Evolutionary conservation across 2,329 filamentous ascomycete species (phyloP).

Genomic region (Ophiostoma quercus): DNA sequence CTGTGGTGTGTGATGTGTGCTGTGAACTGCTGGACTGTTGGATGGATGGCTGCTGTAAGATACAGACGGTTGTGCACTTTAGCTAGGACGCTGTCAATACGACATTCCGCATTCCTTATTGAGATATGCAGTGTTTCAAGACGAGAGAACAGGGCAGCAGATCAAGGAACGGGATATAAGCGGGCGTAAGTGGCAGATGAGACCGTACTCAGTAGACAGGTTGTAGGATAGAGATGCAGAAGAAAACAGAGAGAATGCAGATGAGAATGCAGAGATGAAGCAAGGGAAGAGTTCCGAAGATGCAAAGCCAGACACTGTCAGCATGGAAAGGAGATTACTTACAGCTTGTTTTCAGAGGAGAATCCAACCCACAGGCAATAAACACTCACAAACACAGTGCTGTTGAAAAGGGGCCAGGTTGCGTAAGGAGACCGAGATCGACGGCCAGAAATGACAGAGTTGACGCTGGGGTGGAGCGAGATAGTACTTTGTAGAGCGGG

Average conservation of each 20-base stretch:
- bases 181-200: too few species aligned
- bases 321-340: not conserved
- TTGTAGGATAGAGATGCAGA: too few species aligned
- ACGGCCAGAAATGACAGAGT: not conserved
- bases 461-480: conserved; percentile 9
- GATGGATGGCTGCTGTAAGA: conserved; percentile 15
- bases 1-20: too few species aligned
- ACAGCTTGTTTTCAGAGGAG: conserved; percentile 3
- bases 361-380: not conserved
- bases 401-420: conserved; percentile 8
- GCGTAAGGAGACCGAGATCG: conserved; percentile 1
- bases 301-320: not conserved
- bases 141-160: conserved; percentile 13
- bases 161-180: conserved; percentile 5
- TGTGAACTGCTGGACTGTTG: not conserved
- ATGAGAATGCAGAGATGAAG: conserved; percentile 3
- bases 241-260: too few species aligned
- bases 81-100: conserved; percentile 20
- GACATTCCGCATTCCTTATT: conserved; percentile 20
- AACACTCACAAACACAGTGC: not conserved
- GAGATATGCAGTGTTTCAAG: conserved; percentile 21
- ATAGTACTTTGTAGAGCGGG: not conserved
- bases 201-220: not conserved
- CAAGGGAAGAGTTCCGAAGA: not conserved
- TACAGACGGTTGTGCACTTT: conserved; percentile 1